Evolutionary conservation across 257 asterid genomes (phyloP), one percentile per base, ranked within the genome.

Genomic region (Solanum neorickii): DNA sequence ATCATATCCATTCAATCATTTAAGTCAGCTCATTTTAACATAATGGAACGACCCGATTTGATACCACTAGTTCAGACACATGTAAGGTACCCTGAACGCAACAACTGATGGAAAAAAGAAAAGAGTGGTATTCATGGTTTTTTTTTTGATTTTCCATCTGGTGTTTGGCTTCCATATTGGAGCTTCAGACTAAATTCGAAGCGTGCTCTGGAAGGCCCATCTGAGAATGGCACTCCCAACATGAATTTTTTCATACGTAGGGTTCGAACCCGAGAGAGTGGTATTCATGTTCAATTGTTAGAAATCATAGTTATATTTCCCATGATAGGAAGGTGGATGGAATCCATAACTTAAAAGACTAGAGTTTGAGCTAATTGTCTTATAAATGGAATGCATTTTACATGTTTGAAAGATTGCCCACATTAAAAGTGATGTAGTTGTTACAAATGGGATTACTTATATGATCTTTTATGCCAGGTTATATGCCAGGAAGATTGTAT

Each of bases 181-280:
- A 47, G 59, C 0, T 47, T 13, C 3, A 25, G 3, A 47, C 0
- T 47, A 14, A 47, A 14, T 47, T 14, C 0, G 6, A 1, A 47
- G 5, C 7, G 16, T 3, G 7, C 20, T 14, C 0, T 49, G 0
- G 3, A 14, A 7, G 59, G 3, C 3, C 0, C 8, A 49, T 5
- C 2, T 5, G 7, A 0, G 1, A 0, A 0, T 47, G 3, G 15
- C 7, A 2, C 20, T 47, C 0, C 7, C 7, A 14, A 15, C 9
- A 49, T 49, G 21, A 5, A 5, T 14, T 49, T 49, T 49, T 49
- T 0, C 9, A 49, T 49, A 49, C 21, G 1, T 1, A 5, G 0
- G 20, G 1, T 7, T 49, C 3, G 8, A 47, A 16, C 3, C 0
- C 8, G 20, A 14, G 15, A 13, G 59, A 15, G 59, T 15, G 21